phyloP scores from a whole-genome alignment of 192 early-diverging fungal species.

The Coemansia sp. region DNA sequence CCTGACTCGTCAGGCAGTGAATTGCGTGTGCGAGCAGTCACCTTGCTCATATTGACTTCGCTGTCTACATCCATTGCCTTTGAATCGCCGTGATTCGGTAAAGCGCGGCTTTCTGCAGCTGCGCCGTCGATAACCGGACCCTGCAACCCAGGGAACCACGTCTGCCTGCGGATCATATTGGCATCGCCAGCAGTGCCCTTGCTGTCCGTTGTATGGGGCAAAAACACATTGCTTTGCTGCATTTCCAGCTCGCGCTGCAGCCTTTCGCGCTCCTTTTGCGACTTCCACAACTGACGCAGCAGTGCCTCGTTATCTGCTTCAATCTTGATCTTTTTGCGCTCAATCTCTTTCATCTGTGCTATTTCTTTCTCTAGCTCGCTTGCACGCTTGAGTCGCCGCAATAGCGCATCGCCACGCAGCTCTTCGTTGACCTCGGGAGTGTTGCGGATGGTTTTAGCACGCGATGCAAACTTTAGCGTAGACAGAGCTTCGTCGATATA shows the following conservation, averaged over 20 bases:
- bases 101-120: background rate
- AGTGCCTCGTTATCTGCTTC: constrained; percentile 51
- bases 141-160: constrained; percentile 52
- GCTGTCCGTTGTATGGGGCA: constrained; percentile 14
- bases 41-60: background rate
- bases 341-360: constrained; percentile 53
- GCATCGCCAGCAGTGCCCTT: constrained; percentile 7
- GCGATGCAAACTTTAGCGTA: constrained; percentile 92
- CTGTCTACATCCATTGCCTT: constrained; percentile 25
- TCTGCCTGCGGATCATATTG: constrained; percentile 37
- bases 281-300: constrained; percentile 49
- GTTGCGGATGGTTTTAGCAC: constrained; percentile 85
- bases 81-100: background rate
- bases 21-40: background rate
- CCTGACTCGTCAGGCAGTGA: background rate
- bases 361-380: constrained; percentile 54
- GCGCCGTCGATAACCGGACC: constrained; percentile 10
- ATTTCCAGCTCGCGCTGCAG: constrained; percentile 46
- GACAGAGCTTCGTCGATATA: constrained; percentile 85
- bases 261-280: constrained; percentile 46
- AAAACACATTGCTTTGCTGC: constrained; percentile 35
- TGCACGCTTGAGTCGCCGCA: constrained; percentile 44
- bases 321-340: constrained; percentile 49
- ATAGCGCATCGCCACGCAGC: constrained; percentile 51
- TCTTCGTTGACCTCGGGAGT: constrained; percentile 78